Evolutionary conservation across 257 asterid genomes (phyloP), one percentile per base, ranked within the genome.

Genomic region (Coffea eugenioides): DNA sequence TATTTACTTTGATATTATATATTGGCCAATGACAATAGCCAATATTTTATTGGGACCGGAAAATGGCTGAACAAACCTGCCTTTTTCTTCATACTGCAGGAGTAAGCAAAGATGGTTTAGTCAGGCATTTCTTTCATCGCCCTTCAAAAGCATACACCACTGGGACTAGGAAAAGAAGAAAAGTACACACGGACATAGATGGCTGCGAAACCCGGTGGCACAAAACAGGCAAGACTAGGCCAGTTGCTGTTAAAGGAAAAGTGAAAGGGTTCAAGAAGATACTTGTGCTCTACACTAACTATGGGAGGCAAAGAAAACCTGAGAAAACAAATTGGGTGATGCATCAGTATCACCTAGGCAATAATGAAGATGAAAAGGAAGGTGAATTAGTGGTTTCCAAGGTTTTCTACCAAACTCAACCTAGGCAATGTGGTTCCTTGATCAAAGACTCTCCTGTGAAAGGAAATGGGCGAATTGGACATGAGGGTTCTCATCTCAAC

Each of bases 341-440:
- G 88, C 88, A 87, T 83, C 88, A 87, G n/a, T 87, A 87, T 67
- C 90, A 87, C 79, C 86, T 87, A 6, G 90, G 90, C 56, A 86
- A 79, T 56, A 83, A 87, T 75, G 90, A 87, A 45, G 90, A 87
- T 81, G 90, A 87, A 54, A 87, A 83, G 51, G 90, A 87, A 73
- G 90, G 90, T 2, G 88, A 87, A 75, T 81, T 87, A 5, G 87
- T 87, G 27, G 90, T 85, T 0, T 87, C 90, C 8, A 87, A 87
- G 84, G 86, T 87, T 69, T 87, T 87, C 81, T 87, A 80, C 77
- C 90, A 87, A 78, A 87, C 88, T 65, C 88, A 87, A 54, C 90
- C 90, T 51, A 82, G 90, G 76, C 88, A 85, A 69, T 87, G 90
- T 71, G 83, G 87, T 69, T 66, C 81, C 61, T 79, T 77, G 48